These are phyloP conservation scores for Polytrichum formosum DNA, from an alignment of 225 moss, liverwort and hornwort genomes.

Conservation along the genomic window DNA sequence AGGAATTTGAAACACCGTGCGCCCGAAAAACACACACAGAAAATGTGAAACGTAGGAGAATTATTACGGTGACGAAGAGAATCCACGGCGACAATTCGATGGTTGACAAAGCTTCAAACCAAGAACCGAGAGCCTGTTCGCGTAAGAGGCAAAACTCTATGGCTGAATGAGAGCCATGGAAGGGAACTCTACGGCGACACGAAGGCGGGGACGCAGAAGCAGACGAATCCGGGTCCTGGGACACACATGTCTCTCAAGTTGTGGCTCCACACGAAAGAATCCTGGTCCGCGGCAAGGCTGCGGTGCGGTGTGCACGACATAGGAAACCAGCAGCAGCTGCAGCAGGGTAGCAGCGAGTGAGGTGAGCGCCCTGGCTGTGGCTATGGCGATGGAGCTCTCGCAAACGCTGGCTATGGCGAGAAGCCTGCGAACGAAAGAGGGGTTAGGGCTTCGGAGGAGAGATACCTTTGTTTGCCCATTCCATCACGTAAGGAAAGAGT, in stretches of 20 bases:
- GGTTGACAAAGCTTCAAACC: not conserved
- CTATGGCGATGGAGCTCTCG: not conserved
- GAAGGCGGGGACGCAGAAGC: conserved; percentile 24
- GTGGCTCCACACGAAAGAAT: conserved; percentile 33
- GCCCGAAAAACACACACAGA: not conserved
- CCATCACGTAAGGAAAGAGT: too few species aligned
- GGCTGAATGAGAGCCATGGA: conserved; percentile 34
- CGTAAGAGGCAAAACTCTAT: conserved; percentile 2
- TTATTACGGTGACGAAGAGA: too few species aligned
- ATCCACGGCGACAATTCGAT: too few species aligned
- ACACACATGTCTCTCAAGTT: conserved; percentile 71
- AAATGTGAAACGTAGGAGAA: conserved; percentile 6
- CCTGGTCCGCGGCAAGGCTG: conserved; percentile 19
- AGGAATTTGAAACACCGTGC: conserved; percentile 4
- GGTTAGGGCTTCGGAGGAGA: not conserved
- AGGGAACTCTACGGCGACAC: conserved; percentile 57
- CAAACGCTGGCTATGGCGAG: not conserved
- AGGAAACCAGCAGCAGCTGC: conserved; percentile 8
- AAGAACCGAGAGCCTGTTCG: conserved; percentile 8
- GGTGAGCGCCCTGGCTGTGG: not conserved
- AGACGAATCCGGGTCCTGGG: conserved; percentile 70
- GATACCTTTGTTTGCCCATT: too few species aligned
- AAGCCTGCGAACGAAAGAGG: not conserved
- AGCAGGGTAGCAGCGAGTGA: too few species aligned
- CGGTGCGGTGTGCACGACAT: conserved; percentile 28